A percentile compares a stretch with the other conserved stretches of the same genome.
Evolutionary conservation across 2,329 filamentous ascomycete species (phyloP).

Genomic region (Pestalotiopsis sp.): DNA sequence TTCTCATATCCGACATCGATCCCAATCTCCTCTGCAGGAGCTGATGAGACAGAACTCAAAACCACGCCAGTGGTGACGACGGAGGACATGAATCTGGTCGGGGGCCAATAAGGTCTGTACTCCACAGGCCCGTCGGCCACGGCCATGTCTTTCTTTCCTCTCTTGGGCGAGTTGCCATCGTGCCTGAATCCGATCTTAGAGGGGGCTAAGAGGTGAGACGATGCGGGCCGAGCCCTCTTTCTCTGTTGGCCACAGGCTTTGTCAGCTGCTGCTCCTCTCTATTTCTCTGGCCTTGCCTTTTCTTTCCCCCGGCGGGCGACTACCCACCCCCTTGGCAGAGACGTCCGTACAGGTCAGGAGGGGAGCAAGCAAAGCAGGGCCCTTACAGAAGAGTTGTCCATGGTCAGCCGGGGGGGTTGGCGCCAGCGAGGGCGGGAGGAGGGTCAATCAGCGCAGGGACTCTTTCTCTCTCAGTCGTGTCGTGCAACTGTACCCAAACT

Average conservation of each 20-base stretch:
- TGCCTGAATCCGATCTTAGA: neutral
- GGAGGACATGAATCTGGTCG: neutral
- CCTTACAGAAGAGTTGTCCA: slow-evolving; percentile 5
- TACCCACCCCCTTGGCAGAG: neutral
- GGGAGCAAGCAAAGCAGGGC: neutral
- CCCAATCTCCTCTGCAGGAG: slow-evolving; percentile 7
- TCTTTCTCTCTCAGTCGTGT: neutral
- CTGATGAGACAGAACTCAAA: neutral
- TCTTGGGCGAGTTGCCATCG: slow-evolving; percentile 2
- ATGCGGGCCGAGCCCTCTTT: slow-evolving; percentile 11
- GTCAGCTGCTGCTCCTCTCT: neutral
- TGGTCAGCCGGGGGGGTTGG: neutral
- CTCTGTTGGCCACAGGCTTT: neutral
- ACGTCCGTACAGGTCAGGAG: neutral
- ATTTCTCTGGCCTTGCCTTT: neutral
- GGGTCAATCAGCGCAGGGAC: neutral
- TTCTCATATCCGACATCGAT: slow-evolving; percentile 2
- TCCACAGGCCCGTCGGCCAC: neutral
- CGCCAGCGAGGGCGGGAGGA: neutral
- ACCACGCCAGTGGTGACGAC: neutral
- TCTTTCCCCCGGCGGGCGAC: neutral
- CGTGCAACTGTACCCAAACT: neutral
- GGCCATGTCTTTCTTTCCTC: neutral
- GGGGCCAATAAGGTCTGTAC: neutral
- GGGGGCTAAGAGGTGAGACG: slow-evolving; percentile 1